Conservation (phyloP, 1,139 yeast genomes). For the Magnusiomyces clavatus region DNA sequence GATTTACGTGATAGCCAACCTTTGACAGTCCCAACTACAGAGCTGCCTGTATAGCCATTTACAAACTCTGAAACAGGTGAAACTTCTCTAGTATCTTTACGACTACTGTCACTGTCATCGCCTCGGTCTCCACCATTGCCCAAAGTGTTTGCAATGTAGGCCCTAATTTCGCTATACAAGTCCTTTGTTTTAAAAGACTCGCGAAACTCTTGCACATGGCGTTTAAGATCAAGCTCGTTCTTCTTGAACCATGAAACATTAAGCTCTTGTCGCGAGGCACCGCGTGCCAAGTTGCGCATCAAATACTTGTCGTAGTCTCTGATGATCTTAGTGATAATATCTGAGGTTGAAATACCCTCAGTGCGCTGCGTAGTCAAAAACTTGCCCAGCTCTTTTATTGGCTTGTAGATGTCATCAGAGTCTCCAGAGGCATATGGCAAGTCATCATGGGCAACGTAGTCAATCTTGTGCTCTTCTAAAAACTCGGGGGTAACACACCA, state of each 20-base stretch:
- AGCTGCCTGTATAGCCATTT: slow-evolving; percentile 46
- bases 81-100: slow-evolving; percentile 15
- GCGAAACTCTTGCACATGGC: slow-evolving; percentile 82
- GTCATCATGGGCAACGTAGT: slow-evolving; percentile 97
- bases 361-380: slow-evolving; percentile 93
- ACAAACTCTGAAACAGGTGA: slow-evolving; percentile 65
- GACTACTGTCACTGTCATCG: slow-evolving; percentile 4
- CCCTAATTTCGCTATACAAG: slow-evolving; percentile 68
- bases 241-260: slow-evolving; percentile 96
- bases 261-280: slow-evolving; percentile 92
- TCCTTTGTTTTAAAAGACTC: slow-evolving; percentile 78
- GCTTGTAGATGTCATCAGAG: slow-evolving; percentile 84
- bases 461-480: slow-evolving; percentile 69
- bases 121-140: slow-evolving; percentile 14
- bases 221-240: slow-evolving; percentile 88
- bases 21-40: slow-evolving; percentile 52
- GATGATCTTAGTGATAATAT: slow-evolving; percentile 88
- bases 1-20: slow-evolving; percentile 55
- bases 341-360: slow-evolving; percentile 92
- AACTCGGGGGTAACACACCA: slow-evolving; percentile 91
- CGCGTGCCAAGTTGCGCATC: slow-evolving; percentile 95
- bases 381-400: slow-evolving; percentile 84
- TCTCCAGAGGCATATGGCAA: slow-evolving; percentile 86
- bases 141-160: slow-evolving; percentile 33
- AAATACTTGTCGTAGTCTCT: slow-evolving; percentile 93